A percentile compares a stretch with the other conserved stretches of the same genome.
These are phyloP conservation scores for Trichocladium antarcticum DNA, from an alignment of 495 filamentous ascomycete species.

Conservation along the genomic window DNA sequence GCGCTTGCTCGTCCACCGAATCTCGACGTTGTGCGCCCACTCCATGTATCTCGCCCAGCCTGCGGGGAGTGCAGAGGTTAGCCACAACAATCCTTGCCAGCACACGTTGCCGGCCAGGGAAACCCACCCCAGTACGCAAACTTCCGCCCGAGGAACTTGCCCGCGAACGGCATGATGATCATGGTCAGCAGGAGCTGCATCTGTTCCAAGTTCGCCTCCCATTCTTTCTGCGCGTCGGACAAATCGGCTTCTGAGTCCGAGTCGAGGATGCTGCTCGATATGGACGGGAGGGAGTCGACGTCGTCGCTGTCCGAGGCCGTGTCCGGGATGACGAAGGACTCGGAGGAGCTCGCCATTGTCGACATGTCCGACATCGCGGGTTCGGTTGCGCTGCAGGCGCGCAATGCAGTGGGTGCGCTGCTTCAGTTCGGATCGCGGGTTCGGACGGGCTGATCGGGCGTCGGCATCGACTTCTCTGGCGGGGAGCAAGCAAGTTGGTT, in stretches of 20 bases:
- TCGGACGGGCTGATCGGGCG: neutral
- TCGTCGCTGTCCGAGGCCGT: slow-evolving; percentile 49
- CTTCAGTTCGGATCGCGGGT: neutral
- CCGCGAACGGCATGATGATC: slow-evolving; percentile 84
- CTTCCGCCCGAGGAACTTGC: slow-evolving; percentile 85
- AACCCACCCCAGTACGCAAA: slow-evolving; percentile 92
- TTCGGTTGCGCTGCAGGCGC: neutral
- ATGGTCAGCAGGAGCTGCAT: slow-evolving; percentile 84
- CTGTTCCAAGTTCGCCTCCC: slow-evolving; percentile 87
- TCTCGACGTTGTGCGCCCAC: slow-evolving; percentile 45
- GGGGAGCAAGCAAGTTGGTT: neutral
- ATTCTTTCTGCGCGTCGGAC: slow-evolving; percentile 82
- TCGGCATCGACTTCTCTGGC: slow-evolving; percentile 4
- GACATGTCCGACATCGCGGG: slow-evolving; percentile 25
- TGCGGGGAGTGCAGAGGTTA: slow-evolving; percentile 13
- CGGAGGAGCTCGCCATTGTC: neutral
- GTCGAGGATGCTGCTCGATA: slow-evolving; percentile 49
- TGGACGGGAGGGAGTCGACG: slow-evolving; percentile 68
- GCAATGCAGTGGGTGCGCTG: neutral
- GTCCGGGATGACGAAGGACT: slow-evolving; percentile 37
- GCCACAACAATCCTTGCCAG: neutral
- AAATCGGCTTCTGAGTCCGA: slow-evolving; percentile 40
- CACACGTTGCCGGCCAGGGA: neutral
- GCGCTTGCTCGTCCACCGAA: slow-evolving; percentile 40
- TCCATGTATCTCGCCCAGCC: slow-evolving; percentile 50